These are phyloP conservation scores for Berberis thunbergii DNA, from an alignment of 164 flowering plant species.

Conservation along the genomic window DNA sequence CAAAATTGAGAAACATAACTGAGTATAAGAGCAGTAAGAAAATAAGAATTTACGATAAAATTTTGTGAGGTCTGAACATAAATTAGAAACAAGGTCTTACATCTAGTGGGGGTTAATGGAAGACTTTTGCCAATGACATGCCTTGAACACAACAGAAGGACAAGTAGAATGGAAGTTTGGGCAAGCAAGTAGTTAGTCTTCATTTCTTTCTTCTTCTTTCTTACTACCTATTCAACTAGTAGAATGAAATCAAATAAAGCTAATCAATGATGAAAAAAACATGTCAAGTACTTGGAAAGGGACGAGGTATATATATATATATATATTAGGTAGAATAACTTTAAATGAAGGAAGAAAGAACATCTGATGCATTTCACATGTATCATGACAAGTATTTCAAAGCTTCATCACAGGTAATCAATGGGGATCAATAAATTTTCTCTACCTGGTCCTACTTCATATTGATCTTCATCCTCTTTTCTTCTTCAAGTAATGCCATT, in stretches of 20 bases:
- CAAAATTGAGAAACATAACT: neutral
- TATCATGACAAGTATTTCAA: conserved; percentile 36
- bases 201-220: conserved; percentile 8
- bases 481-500: neutral
- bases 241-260: neutral
- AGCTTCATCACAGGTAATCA: conserved; percentile 24
- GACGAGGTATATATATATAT: neutral
- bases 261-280: neutral
- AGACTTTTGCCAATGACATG: conserved; percentile 14
- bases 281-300: neutral
- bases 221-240: too few species aligned
- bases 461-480: neutral
- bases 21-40: too few species aligned
- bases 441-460: too few species aligned
- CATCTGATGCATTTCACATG: conserved; percentile 45
- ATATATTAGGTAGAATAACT: conserved; percentile 6
- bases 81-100: too few species aligned
- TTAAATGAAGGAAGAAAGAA: conserved; percentile 27
- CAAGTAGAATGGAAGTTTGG: conserved; percentile 10
- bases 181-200: conserved; percentile 11
- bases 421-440: neutral
- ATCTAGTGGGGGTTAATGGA: neutral
- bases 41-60: too few species aligned
- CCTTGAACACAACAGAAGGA: conserved; percentile 15
- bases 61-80: too few species aligned